Percentiles rank a stretch among this genome's conserved stretches.
These are phyloP conservation scores for Priceomyces melissophilus DNA, from an alignment of 805 yeast genomes.

Conservation along the genomic window DNA sequence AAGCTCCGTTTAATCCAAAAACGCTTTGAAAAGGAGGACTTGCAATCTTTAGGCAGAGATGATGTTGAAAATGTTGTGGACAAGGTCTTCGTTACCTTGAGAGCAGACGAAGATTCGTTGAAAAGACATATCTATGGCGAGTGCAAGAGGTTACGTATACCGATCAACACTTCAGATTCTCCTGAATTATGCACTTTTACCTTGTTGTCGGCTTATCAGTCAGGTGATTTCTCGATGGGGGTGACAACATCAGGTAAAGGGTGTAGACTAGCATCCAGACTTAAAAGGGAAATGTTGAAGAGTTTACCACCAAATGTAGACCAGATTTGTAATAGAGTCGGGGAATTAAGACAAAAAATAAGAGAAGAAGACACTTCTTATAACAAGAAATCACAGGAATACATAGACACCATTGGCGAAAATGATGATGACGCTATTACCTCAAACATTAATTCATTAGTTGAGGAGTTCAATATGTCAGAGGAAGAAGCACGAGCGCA, in stretches of 20 bases:
- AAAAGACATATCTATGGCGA: slow-evolving; percentile 42
- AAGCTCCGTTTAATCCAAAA: slow-evolving; percentile 23
- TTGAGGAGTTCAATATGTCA: slow-evolving; percentile 56
- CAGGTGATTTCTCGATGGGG: slow-evolving; percentile 77
- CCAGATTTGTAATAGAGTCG: slow-evolving; percentile 64
- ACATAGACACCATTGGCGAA: slow-evolving; percentile 43
- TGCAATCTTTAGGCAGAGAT: slow-evolving; percentile 56
- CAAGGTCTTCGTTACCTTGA: slow-evolving; percentile 63
- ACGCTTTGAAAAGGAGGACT: slow-evolving; percentile 38
- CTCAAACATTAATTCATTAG: slow-evolving; percentile 55
- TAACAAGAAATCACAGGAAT: slow-evolving; percentile 13
- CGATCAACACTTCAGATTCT: slow-evolving; percentile 75
- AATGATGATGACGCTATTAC: slow-evolving; percentile 68
- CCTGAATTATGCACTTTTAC: slow-evolving; percentile 74
- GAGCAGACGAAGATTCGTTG: slow-evolving; percentile 19
- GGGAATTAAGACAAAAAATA: slow-evolving; percentile 56
- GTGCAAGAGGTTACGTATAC: slow-evolving; percentile 68
- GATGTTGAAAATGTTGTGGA: slow-evolving; percentile 68
- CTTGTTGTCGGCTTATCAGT: slow-evolving; percentile 62
- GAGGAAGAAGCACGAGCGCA: slow-evolving; percentile 50
- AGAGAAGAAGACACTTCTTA: slow-evolving; percentile 48
- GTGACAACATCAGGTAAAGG: slow-evolving; percentile 87
- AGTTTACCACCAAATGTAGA: slow-evolving; percentile 69
- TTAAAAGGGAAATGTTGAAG: slow-evolving; percentile 68
- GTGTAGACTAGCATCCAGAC: slow-evolving; percentile 76